Base-by-base conservation (phyloP, 805 yeast species). In the Peterozyma toletana region DNA sequence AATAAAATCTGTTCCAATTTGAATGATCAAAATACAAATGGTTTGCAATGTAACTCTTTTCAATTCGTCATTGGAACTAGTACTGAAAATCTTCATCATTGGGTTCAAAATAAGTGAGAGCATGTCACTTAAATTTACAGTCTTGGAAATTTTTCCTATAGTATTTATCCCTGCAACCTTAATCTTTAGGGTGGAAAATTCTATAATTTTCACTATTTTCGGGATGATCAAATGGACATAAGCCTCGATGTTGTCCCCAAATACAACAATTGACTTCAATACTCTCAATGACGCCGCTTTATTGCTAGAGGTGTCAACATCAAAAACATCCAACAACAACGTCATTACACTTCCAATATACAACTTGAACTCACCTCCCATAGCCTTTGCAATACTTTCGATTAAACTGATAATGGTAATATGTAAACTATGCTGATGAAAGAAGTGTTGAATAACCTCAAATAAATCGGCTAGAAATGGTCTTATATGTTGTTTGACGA, bases 71-170 rank as follows among this genome's bases (percentile, higher is more conserved):
- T 69, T 69, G 3, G 63, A 61, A 14, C 49, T 53, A 29, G 57
- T 57, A 9, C 64, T 63, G 33, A 93, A 63, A 0, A 88, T 82
- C 44, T 97, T 66, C 7, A 90, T 63, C 11, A 93, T 61, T 1
- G 97, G 91, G 53, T 91, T 97, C 27, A 93, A 77, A 41, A 93
- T 85, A 49, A 96, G 70, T 1, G 96, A 85, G 0, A 96, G 83
- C 87, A 89, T 83, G 51, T 91, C 98, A 45, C 79, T 80, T 44
- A 93, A 65, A 48, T 79, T 75, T 3, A 91, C 82, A 34, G 70
- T 75, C 51, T 78, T 80, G 1, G 96, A 80, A 27, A 93, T 62
- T 53, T 85, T 83, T 0, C 96, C 96, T 37, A 93, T 69, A 0
- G 96, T 80, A 39, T 82, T 83, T 44, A 93, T 81, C 0, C 97